phyloP scores from a whole-genome alignment of 2,329 filamentous ascomycete species.

The Alternaria infectoria region DNA sequence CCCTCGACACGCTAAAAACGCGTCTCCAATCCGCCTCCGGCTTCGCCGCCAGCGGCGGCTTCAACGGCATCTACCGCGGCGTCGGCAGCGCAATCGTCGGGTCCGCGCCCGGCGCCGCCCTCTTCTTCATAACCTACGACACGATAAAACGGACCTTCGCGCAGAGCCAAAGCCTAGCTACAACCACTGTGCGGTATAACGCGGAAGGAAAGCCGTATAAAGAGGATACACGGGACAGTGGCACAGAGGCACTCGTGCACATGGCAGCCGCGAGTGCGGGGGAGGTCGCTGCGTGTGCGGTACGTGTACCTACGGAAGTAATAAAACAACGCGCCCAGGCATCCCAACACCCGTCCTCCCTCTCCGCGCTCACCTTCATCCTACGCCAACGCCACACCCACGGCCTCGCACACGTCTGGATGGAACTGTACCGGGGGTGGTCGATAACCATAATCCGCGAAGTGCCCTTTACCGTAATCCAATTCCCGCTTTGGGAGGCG shows the following conservation, averaged over 20 bases:
- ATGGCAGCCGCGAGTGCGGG: conserved; percentile 87
- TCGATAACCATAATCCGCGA: conserved; percentile 92
- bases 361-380: conserved; percentile 73
- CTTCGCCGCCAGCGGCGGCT: conserved; percentile 84
- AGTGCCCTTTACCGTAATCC: conserved; percentile 95
- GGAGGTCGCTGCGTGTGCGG: conserved; percentile 89
- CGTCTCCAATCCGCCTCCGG: conserved; percentile 83
- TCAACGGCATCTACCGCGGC: conserved; percentile 90
- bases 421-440: conserved; percentile 90
- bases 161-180: not conserved
- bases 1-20: conserved; percentile 98
- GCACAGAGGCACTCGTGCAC: conserved; percentile 59
- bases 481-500: conserved; percentile 96
- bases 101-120: conserved; percentile 89
- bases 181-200: conserved; percentile 21
- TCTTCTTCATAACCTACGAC: conserved; percentile 98
- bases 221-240: conserved; percentile 12
- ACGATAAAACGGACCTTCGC: conserved; percentile 59
- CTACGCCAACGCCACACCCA: conserved; percentile 50
- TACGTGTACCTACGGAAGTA: conserved; percentile 94
- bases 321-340: conserved; percentile 97
- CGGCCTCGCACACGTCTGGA: conserved; percentile 67
- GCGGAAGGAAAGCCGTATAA: conserved; percentile 38
- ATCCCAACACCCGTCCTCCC: conserved; percentile 74
- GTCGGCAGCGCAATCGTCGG: conserved; percentile 89